Evolutionary conservation across 352 stramenopile species (phyloP).

Genomic region (Pythium phragmiticola): DNA sequence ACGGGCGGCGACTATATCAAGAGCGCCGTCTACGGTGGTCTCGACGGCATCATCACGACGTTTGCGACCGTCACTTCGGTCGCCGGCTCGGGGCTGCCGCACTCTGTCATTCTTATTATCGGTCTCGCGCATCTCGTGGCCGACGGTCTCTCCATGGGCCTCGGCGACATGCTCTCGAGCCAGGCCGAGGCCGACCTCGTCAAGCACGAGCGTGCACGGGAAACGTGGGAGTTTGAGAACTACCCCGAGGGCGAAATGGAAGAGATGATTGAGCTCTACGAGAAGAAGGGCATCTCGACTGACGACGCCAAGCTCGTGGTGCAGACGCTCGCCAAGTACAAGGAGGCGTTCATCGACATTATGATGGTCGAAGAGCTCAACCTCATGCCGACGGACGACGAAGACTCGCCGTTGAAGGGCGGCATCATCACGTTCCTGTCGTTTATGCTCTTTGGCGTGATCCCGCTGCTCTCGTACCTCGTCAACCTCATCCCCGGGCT

Average conservation of each 20-base stretch:
- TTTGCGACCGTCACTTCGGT: slow-evolving; percentile 95
- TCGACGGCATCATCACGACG: slow-evolving; percentile 96
- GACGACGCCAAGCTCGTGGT: slow-evolving; percentile 92
- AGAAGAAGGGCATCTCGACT: slow-evolving; percentile 87
- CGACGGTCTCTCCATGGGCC: slow-evolving; percentile 94
- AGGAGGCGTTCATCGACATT: slow-evolving; percentile 96
- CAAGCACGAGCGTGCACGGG: slow-evolving; percentile 89
- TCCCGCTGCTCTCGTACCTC: slow-evolving; percentile 94
- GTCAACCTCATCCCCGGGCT: slow-evolving; percentile 78
- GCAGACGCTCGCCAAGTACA: slow-evolving; percentile 95
- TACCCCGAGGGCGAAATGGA: slow-evolving; percentile 95
- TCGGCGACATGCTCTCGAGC: slow-evolving; percentile 93
- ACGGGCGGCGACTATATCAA: slow-evolving; percentile 77
- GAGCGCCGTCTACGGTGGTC: slow-evolving; percentile 91
- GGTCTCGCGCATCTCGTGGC: slow-evolving; percentile 94
- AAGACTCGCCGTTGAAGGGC: slow-evolving; percentile 85
- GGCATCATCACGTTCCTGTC: slow-evolving; percentile 89
- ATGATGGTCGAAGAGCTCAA: slow-evolving; percentile 98
- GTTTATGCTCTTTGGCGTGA: slow-evolving; percentile 90
- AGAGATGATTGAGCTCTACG: slow-evolving; percentile 97
- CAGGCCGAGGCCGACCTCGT: slow-evolving; percentile 94
- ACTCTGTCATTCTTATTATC: slow-evolving; percentile 94
- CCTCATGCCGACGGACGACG: slow-evolving; percentile 92
- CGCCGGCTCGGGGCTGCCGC: slow-evolving; percentile 85
- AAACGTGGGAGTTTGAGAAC: slow-evolving; percentile 96